Conservation (phyloP, 768 basidiomycete species). For the Coprinopsis cinerea region DNA sequence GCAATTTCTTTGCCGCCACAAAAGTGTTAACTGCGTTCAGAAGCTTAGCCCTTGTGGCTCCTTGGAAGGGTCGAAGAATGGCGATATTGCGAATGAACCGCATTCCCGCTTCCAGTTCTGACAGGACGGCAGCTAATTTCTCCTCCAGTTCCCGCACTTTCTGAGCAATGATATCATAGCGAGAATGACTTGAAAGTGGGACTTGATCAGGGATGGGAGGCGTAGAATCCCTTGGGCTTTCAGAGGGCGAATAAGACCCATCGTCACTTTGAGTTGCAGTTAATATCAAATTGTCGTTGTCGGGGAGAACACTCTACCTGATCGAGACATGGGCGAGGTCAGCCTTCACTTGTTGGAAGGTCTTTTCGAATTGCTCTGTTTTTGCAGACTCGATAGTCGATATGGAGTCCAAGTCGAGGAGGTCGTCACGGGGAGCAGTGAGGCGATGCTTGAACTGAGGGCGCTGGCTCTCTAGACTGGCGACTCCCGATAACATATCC, state of each 20-base stretch:
- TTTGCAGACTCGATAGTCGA: constrained; percentile 47
- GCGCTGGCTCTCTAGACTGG: constrained; percentile 17
- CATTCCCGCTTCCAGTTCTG: constrained; percentile 61
- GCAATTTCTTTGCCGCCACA: constrained; percentile 59
- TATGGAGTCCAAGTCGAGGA: constrained; percentile 37
- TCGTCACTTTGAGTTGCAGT: too few relatives aligned
- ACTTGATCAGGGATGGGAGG: too few relatives aligned
- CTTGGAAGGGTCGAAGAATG: constrained; percentile 83
- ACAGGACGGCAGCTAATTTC: constrained; percentile 45
- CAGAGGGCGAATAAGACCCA: too few relatives aligned
- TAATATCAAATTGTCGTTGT: too few relatives aligned
- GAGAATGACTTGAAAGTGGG: background rate
- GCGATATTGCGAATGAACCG: constrained; percentile 77
- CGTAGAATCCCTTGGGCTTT: too few relatives aligned
- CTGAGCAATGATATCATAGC: constrained; percentile 50
- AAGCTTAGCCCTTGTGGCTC: constrained; percentile 75
- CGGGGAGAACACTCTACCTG: constrained; percentile 21
- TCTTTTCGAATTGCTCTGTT: constrained; percentile 68
- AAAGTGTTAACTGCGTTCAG: constrained; percentile 44
- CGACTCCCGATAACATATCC: constrained; percentile 33
- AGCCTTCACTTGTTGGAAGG: constrained; percentile 83
- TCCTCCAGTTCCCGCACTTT: constrained; percentile 64
- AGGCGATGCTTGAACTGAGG: constrained; percentile 22
- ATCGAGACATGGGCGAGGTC: constrained; percentile 56
- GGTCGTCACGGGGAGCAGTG: constrained; percentile 24